Base-by-base conservation (phyloP, 2,329 filamentous ascomycete species). In the Zelopaecilomyces penicillatus region DNA sequence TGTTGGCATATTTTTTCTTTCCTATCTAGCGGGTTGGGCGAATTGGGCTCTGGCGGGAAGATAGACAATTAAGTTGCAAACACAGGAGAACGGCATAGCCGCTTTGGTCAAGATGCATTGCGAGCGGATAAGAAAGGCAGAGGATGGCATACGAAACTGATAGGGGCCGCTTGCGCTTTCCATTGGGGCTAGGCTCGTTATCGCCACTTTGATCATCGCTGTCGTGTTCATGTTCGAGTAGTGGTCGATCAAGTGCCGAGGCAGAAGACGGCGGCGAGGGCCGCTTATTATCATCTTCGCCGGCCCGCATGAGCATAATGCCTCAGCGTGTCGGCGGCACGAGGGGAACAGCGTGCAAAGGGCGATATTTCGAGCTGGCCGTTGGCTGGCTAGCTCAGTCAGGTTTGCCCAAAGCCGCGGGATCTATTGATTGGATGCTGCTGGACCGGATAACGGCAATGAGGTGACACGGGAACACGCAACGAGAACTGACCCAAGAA, bases 101-200 rank as follows among this genome's bases (percentile, higher is more conserved):
- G 19, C 19, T 19, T 19, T 3, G 19, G 19, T 19, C 19, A 19
- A 19, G 19, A 19, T 19, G 19, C 19, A 19, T 19, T 19, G 19
- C 19, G 19, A 19, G 30, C 51, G 49, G 46, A 56, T 53, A 53
- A 30, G 41, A 30, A 50, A 38, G 30, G 45, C 37, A 49, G 28
- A 41, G 19, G 19, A 19, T 19, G 19, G 19, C 55, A 52, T 70
- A 80, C 76, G 76, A 80, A 49, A 80, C 76, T 47, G 76, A 79
- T 41, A 79, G 69, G 48, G 75, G 75, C 47, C 78, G 69, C 60
- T 80, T 82, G 50, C 78, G 73, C 62, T 82, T 82, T 47, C 73
- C 60, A 29, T 56, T 45, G 35, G 48, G 54, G 30, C 63, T 57
- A 41, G 73, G 68, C 39, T 65, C 58, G 43, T 67, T 68, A 46